Base-by-base conservation (phyloP, 2,329 filamentous ascomycete species). In the Tympanopsis confertula region DNA sequence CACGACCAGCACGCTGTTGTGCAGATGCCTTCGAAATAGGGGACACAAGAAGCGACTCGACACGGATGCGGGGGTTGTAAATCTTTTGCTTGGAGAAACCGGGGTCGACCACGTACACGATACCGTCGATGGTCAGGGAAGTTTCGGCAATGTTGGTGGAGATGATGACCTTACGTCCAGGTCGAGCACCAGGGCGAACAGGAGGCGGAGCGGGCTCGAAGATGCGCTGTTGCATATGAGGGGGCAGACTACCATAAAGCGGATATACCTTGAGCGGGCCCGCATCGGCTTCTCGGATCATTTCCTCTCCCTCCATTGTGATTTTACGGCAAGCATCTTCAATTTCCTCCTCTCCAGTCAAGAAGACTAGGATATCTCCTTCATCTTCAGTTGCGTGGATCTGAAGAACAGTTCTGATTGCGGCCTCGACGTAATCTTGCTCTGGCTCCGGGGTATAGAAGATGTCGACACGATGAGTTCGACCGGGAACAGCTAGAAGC, bases 141-240 rank as follows among this genome's bases (percentile, higher is more conserved):
- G 91, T 98, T 66, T 98, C 91, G 33, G 91, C 91, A 59, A 98
- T 98, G 60, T 98, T 98, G 47, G 91, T 98, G 7, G 88, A 86
- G 20, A 98, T 74, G 49, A 98, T 93, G 54, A 80, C 81, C 61
- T 98, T 98, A 44, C 91, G 75, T n/a, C 91, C 91, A 1, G 91
- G 85, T 17, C 80, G 74, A 26, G 89, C 89, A 39, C 84, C 86
- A 38, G 78, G 73, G 47, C 71, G 80, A 43, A 77, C 64, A 24
- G 89, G 71, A 3, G 69, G 66, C 3, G 91, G 91, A 0, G 91
- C 83, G 41, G 86, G 82, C 36, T 94, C 86, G 62, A 98, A 98
- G 49, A 98, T 98, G 49, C 76, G 78, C 59, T 96, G 89, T 58
- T 98, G 91, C 63, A 94, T 87, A 32, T 83, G 76, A 3, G 91